Conservation (phyloP, 2,329 filamentous ascomycete species). For the Fusarium transvaalense region DNA sequence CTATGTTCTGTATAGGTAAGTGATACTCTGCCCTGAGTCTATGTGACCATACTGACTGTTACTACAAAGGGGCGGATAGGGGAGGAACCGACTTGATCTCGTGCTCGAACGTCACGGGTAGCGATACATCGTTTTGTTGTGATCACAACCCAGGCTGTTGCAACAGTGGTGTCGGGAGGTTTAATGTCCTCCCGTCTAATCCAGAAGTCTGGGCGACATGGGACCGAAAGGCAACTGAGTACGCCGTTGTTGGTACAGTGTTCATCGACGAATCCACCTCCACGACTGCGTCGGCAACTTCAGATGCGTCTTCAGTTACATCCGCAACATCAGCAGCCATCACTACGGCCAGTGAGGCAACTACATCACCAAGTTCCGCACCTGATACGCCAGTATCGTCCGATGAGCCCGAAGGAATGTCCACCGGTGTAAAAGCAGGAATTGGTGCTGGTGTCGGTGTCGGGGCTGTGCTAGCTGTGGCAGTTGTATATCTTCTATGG, state of each 20-base stretch:
- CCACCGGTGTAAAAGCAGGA: slow-evolving; percentile 17
- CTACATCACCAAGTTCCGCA: neutral
- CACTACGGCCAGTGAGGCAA: slow-evolving; percentile 1
- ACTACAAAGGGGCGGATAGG: slow-evolving; percentile 22
- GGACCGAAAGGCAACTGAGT: slow-evolving; percentile 30
- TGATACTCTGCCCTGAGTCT: neutral
- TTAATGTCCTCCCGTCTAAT: slow-evolving; percentile 41
- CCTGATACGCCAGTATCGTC: neutral
- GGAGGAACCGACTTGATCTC: slow-evolving; percentile 47
- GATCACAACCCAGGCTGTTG: slow-evolving; percentile 43
- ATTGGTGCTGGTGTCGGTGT: slow-evolving; percentile 30
- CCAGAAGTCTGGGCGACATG: slow-evolving; percentile 43
- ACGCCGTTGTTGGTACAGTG: slow-evolving; percentile 36
- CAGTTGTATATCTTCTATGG: slow-evolving; percentile 30
- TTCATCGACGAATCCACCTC: slow-evolving; percentile 10
- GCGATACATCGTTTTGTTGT: slow-evolving; percentile 46
- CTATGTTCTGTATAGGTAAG: slow-evolving; percentile 30
- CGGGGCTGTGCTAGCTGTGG: slow-evolving; percentile 1
- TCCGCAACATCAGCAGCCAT: slow-evolving; percentile 1
- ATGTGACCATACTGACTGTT: neutral
- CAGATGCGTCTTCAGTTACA: neutral
- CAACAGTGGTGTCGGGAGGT: slow-evolving; percentile 45
- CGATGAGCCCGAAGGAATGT: neutral
- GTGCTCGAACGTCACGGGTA: slow-evolving; percentile 45
- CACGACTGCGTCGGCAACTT: slow-evolving; percentile 1